Conservation (phyloP, 345 rosid genomes). For the Syzygium aromaticum region DNA sequence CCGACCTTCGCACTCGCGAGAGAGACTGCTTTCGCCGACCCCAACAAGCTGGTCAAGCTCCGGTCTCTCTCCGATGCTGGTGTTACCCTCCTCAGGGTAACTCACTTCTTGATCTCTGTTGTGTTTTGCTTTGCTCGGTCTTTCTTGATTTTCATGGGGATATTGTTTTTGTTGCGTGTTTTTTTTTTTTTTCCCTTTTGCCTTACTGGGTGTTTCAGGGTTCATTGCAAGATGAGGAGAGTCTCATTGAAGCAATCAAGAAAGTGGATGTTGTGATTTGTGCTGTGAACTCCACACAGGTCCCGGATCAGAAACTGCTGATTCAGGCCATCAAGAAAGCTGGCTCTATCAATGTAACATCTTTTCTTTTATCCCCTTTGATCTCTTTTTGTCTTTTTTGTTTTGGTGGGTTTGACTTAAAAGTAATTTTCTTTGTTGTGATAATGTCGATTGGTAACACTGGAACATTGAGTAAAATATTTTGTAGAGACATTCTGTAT, state of each 20-base stretch:
- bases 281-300: conserved; percentile 58
- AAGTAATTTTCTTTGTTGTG: neutral
- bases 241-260: conserved; percentile 57
- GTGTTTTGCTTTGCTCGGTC: neutral
- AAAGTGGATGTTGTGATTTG: conserved; percentile 76
- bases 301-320: conserved; percentile 58
- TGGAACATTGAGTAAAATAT: neutral
- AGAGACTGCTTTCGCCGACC: conserved; percentile 35
- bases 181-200: neutral
- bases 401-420: neutral
- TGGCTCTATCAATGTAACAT: conserved; percentile 44
- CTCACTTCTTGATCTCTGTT: neutral
- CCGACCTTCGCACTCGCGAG: conserved; percentile 58
- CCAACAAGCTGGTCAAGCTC: conserved; percentile 31
- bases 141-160: neutral
- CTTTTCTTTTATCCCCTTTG: neutral
- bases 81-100: conserved; percentile 49
- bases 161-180: neutral
- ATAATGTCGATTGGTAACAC: neutral
- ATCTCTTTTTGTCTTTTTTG: neutral
- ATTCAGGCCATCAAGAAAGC: conserved; percentile 43
- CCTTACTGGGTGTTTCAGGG: conserved; percentile 29
- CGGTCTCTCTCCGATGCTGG: conserved; percentile 41
- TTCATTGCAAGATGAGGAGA: conserved; percentile 55
- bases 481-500: neutral